Evolutionary conservation across 1,284 basidiomycete species (phyloP), one percentile per base, ranked within the genome.

Genomic region (Microbotryomycetes sp.): DNA sequence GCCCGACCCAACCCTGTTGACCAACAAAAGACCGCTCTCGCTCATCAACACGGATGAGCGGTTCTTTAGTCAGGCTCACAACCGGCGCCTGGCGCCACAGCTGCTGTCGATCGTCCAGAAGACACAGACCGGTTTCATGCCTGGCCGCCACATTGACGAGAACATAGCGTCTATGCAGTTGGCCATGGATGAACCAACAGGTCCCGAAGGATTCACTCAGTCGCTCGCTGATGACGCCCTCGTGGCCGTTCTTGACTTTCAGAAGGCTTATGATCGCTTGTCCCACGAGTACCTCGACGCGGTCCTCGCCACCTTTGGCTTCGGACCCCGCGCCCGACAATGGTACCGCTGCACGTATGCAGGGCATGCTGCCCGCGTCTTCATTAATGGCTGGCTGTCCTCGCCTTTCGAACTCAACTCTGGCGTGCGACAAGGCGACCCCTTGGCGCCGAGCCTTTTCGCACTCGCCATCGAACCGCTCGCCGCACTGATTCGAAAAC

Each of bases 21-120:
- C 15, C 6, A 58, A 58, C 27, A 58, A 58, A 48, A 51, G 56
- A 41, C 56, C 56, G 16, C 45, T 58, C n/a, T 58, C 56, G 6
- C 30, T 58, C 6, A 58, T 58, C 24, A 58, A 58, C 35, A 58
- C 56, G 5, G 56, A 58, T 27, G 56, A 58, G 18, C 56, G 51
- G 23, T 27, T 58, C 7, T 48, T 58, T 31, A 50, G 52, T 26
- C 26, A 50, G 27, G 56, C 56, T 21, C 35, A 51, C 18, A 58
- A 58, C 26, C 23, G 15, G 50, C 56, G 56, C n/a, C 56, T 58
- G 3, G 47, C 49, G 7, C 50, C 50, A 5, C 4, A 31, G 13
- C 30, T 58, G 4, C 27, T 28, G 21, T 7, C 29, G 13, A 6
- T 58, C 30, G 41, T 28, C 18, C 47, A 58, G 23, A 5, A 23